Conservation (phyloP, 768 basidiomycete genomes). For the Tulasnella sp. region DNA sequence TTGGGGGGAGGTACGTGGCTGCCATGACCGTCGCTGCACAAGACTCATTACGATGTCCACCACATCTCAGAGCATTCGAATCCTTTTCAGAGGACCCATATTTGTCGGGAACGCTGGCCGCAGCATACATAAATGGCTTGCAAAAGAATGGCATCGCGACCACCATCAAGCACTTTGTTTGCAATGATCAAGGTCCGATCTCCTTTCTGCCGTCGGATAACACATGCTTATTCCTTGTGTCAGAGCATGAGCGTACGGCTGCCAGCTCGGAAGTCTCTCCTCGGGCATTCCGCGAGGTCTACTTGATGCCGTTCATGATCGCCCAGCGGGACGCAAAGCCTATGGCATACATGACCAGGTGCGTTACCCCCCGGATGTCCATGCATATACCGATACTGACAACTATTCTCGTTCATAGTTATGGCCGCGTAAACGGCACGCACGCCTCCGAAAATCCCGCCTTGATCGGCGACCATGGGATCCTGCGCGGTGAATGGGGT, state of each 20-base stretch:
- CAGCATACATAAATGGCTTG: conserved; percentile 63
- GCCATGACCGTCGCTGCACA: neutral
- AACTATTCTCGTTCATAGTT: conserved; percentile 6
- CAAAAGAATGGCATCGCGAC: conserved; percentile 65
- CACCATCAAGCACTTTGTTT: conserved; percentile 71
- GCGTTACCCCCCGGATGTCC: neutral
- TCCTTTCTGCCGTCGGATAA: neutral
- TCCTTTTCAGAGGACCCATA: conserved; percentile 70
- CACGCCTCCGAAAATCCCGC: conserved; percentile 45
- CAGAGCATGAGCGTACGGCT: conserved; percentile 44
- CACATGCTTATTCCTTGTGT: too few species aligned
- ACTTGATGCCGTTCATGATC: conserved; percentile 45
- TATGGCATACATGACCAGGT: conserved; percentile 40
- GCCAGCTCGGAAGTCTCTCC: conserved; percentile 52
- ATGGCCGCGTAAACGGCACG: conserved; percentile 43
- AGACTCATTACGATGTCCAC: neutral
- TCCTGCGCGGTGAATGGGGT: conserved; percentile 56
- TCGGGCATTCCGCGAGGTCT: conserved; percentile 57
- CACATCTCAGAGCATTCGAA: conserved; percentile 45
- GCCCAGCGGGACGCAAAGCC: conserved; percentile 11
- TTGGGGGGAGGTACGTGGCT: conserved; percentile 30
- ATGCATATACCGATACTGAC: neutral
- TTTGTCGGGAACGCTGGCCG: conserved; percentile 56
- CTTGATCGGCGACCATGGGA: conserved; percentile 37
- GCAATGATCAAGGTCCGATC: conserved; percentile 53